Percentiles rank a stretch among this genome's conserved stretches.
Conservation (phyloP, 805 yeast species). For the Metschnikowia dekortorum region DNA sequence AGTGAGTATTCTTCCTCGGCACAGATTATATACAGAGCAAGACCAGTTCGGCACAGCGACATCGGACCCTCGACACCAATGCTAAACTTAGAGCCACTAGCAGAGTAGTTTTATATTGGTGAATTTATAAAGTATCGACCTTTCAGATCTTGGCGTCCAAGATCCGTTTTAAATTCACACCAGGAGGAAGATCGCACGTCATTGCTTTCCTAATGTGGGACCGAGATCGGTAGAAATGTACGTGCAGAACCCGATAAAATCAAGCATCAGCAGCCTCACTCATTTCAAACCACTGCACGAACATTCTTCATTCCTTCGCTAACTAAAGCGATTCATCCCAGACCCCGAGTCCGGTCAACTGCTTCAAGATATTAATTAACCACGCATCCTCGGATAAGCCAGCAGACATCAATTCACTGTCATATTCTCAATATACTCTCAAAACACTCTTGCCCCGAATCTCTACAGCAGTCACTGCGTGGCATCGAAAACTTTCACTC, state of each 20-base stretch:
- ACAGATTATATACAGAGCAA: background rate
- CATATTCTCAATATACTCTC: too few relatives aligned
- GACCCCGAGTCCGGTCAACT: background rate
- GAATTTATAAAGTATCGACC: background rate
- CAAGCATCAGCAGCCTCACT: background rate
- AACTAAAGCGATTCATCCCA: background rate
- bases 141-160: background rate
- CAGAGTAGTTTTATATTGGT: background rate
- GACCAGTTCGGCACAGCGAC: background rate
- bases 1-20: background rate
- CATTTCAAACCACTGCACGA: background rate
- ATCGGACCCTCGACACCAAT: too few relatives aligned
- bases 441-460: background rate
- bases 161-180: too few relatives aligned
- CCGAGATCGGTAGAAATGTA: constrained; percentile 3
- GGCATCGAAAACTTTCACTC: background rate
- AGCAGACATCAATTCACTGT: too few relatives aligned
- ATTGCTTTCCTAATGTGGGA: background rate
- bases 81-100: background rate
- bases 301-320: background rate
- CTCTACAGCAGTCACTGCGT: background rate
- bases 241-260: constrained; percentile 5
- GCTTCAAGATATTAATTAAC: too few relatives aligned
- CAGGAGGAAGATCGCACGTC: background rate
- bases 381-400: background rate